These are phyloP conservation scores for Fraxinus latifolia DNA, from an alignment of 305 asterid genomes.

Conservation along the genomic window DNA sequence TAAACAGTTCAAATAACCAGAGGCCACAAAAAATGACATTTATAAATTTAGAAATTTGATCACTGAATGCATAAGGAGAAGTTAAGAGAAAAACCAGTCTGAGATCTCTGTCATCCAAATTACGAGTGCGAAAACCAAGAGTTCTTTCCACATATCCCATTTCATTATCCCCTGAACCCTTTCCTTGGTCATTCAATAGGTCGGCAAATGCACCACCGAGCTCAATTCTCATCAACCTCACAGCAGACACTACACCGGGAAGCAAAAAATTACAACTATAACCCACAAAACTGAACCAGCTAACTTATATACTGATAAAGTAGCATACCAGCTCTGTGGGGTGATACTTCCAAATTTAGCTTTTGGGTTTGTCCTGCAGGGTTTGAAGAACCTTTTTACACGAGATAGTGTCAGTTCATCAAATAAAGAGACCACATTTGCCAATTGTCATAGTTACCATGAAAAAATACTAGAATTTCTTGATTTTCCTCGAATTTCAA, in stretches of 20 bases:
- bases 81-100: constrained; percentile 59
- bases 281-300: neutral
- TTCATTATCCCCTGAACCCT: constrained; percentile 85
- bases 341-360: constrained; percentile 72
- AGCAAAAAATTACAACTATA: neutral
- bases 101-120: constrained; percentile 80
- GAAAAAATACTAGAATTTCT: neutral
- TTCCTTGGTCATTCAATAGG: constrained; percentile 87
- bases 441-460: neutral
- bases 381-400: constrained; percentile 35
- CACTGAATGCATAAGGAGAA: constrained; percentile 10
- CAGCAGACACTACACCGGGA: constrained; percentile 64
- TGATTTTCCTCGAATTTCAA: neutral
- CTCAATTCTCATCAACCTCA: constrained; percentile 90
- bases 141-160: constrained; percentile 93
- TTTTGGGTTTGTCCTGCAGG: constrained; percentile 36
- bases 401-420: neutral
- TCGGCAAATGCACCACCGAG: constrained; percentile 93
- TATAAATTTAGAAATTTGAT: constrained; percentile 5
- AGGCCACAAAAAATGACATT: neutral
- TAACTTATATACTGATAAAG: neutral
- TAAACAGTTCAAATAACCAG: neutral
- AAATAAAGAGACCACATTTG: neutral
- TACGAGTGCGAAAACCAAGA: constrained; percentile 82
- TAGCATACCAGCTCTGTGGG: constrained; percentile 88